phyloP scores from a whole-genome alignment of 768 basidiomycete species.

The Hypsizygus marmoreus region DNA sequence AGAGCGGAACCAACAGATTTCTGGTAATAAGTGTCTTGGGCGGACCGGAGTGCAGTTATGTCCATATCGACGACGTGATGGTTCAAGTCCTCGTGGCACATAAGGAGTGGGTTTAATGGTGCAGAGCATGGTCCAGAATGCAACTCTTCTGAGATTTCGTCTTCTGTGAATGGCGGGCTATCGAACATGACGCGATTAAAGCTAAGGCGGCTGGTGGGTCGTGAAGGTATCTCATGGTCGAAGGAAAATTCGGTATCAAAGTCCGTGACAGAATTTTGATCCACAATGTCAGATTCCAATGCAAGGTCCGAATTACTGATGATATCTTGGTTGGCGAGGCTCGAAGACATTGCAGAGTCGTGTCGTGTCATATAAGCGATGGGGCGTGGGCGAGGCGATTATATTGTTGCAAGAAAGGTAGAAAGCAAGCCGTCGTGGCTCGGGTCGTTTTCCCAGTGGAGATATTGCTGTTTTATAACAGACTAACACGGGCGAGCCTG shows the following conservation, averaged over 20 bases:
- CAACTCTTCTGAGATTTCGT: constrained; percentile 3
- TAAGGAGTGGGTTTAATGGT: constrained; percentile 13
- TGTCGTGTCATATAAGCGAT: constrained; percentile 10
- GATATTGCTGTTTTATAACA: no score
- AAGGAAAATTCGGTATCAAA: background rate
- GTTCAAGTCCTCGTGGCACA: constrained; percentile 7
- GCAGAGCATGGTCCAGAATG: constrained; percentile 2
- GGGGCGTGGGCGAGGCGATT: background rate
- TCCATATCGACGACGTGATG: constrained; percentile 17
- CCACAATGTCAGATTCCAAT: constrained; percentile 25
- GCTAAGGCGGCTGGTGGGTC: constrained; percentile 51
- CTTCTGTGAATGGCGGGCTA: constrained; percentile 8
- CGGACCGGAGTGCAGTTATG: constrained; percentile 17
- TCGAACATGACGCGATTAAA: constrained; percentile 32
- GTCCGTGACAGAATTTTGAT: constrained; percentile 16
- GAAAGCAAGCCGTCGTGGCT: no score
- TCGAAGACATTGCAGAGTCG: constrained; percentile 5
- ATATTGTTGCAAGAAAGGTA: constrained; percentile 1
- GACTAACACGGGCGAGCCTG: no score
- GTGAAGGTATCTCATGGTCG: constrained; percentile 36
- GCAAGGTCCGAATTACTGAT: constrained; percentile 6
- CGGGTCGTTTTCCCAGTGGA: no score
- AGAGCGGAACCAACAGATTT: background rate
- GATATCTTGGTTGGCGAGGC: background rate
- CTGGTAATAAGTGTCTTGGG: constrained; percentile 3